A percentile compares a stretch with the other conserved stretches of the same genome.
Conservation (phyloP, 2,329 filamentous ascomycete genomes). For the Cercospora beticola region DNA sequence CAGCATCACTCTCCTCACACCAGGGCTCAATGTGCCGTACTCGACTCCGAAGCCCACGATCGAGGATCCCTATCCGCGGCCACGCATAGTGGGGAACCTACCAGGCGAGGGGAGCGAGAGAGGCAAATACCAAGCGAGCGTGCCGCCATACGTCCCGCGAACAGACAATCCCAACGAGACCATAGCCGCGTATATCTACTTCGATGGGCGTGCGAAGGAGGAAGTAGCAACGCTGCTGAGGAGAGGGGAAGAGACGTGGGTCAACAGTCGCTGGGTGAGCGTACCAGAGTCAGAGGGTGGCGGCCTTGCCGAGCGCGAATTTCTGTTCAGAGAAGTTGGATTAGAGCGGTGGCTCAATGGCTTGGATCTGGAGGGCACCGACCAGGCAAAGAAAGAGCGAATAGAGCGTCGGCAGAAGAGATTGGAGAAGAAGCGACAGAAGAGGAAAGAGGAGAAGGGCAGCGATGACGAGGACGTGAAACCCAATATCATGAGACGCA, state of each 20-base stretch:
- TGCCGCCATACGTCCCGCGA: conserved; percentile 86
- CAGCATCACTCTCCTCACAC: conserved; percentile 91
- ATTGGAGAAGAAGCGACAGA: conserved; percentile 80
- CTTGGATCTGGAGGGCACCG: conserved; percentile 80
- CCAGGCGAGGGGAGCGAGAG: conserved; percentile 55
- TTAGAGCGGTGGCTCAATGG: conserved; percentile 96
- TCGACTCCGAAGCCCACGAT: conserved; percentile 79
- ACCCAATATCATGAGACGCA: conserved; percentile 39
- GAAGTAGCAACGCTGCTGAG: conserved; percentile 92
- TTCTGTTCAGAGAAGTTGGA: conserved; percentile 94
- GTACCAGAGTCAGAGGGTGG: conserved; percentile 88
- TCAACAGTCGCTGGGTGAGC: conserved; percentile 97
- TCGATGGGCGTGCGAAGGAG: conserved; percentile 91
- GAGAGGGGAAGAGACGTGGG: conserved; percentile 96
- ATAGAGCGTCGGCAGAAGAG: conserved; percentile 58
- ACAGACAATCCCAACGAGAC: conserved; percentile 94
- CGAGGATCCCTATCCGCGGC: conserved; percentile 75
- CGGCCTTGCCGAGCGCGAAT: conserved; percentile 92
- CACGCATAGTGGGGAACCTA: conserved; percentile 75
- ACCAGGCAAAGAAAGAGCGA: conserved; percentile 74
- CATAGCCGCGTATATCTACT: conserved; percentile 98
- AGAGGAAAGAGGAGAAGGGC: conserved; percentile 54
- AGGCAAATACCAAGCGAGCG: conserved; percentile 56
- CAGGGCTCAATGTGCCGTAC: conserved; percentile 85
- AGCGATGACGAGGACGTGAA: conserved; percentile 52